These are phyloP conservation scores for Lathyrus sativus DNA, from an alignment of 306 rosid species.

Conservation along the genomic window DNA sequence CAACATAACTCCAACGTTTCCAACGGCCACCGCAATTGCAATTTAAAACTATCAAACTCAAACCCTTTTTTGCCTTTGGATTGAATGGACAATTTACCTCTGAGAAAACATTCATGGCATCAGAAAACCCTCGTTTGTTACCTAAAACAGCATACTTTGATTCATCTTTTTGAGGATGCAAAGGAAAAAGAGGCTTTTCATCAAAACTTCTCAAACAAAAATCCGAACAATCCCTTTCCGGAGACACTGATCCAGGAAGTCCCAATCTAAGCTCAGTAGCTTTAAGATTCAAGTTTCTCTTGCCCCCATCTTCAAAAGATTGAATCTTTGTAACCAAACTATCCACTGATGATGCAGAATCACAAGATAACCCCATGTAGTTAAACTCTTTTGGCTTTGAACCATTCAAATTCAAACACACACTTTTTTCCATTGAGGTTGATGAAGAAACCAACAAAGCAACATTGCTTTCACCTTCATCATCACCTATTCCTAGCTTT, in stretches of 20 bases:
- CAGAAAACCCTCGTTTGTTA: slow-evolving; percentile 85
- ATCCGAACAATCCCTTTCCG: slow-evolving; percentile 57
- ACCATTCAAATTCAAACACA: slow-evolving; percentile 43
- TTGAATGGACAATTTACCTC: slow-evolving; percentile 56
- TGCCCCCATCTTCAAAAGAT: slow-evolving; percentile 48
- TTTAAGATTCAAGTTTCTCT: slow-evolving; percentile 63
- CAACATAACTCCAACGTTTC: neutral
- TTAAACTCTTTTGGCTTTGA: slow-evolving; percentile 66
- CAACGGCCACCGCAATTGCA: neutral
- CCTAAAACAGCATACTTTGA: slow-evolving; percentile 64
- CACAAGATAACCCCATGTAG: slow-evolving; percentile 84
- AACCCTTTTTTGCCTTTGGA: neutral
- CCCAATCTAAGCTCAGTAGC: slow-evolving; percentile 93
- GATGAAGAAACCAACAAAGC: slow-evolving; percentile 38
- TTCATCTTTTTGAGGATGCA: slow-evolving; percentile 60
- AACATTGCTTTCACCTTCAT: slow-evolving; percentile 66
- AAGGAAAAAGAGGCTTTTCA: slow-evolving; percentile 69
- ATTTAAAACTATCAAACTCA: neutral
- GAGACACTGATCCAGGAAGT: slow-evolving; percentile 87
- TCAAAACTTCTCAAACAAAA: slow-evolving; percentile 54
- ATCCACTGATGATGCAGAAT: slow-evolving; percentile 67
- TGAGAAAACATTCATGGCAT: slow-evolving; percentile 71
- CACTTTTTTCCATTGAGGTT: slow-evolving; percentile 43
- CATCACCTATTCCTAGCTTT: slow-evolving; percentile 56
- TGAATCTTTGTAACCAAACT: slow-evolving; percentile 60